Base-by-base conservation (phyloP, 345 rosid species). In the Abelmoschus esculentus region DNA sequence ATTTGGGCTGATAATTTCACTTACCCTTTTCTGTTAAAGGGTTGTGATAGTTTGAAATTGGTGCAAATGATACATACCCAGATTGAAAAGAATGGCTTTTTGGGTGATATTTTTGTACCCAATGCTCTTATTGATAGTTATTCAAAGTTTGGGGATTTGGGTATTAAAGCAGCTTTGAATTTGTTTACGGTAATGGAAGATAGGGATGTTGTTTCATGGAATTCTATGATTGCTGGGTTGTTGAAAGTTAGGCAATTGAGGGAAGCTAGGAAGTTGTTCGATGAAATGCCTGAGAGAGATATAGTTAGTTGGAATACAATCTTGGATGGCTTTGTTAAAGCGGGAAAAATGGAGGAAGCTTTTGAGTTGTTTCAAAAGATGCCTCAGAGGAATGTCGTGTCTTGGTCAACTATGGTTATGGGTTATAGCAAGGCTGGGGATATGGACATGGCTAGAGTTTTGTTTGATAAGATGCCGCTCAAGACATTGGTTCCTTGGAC, bases 401-500 rank as follows among this genome's bases (percentile, higher is more conserved):
- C 98, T 14, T 93, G 98, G 98, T 89, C 97, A 6, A 87, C 92
- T 0, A 82, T 90, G 87, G 79, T 93, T 73, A 83, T 78, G 70
- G 97, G 96, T 62, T 87, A 86, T 69, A 67, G 90, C 42, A 86
- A 82, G 79, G 84, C 85, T 15, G 92, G 95, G 38, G 95, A 93
- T 75, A 82, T 89, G 88, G 92, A 88, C 47, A 89, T 86, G 88
- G 98, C 98, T 19, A 83, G 84, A 71, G 60, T 88, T 73, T 71
- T 89, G 74, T 93, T 93, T 76, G 96, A 93, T 66, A 80, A 62
- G 77, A 89, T 93, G 97, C 98, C 93, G 3, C 73, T 70, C 26
- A 93, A 83, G 81, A 91, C 77, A 62, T 66, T 88, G 67, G 90
- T 93, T 75, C 68, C 97, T 13, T 93, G 98, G 98, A 91, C 96